A percentile compares a stretch with the other conserved stretches of the same genome.
Evolutionary conservation across 2,329 filamentous ascomycete genomes (phyloP).

Genomic region (Massarina eburnea): DNA sequence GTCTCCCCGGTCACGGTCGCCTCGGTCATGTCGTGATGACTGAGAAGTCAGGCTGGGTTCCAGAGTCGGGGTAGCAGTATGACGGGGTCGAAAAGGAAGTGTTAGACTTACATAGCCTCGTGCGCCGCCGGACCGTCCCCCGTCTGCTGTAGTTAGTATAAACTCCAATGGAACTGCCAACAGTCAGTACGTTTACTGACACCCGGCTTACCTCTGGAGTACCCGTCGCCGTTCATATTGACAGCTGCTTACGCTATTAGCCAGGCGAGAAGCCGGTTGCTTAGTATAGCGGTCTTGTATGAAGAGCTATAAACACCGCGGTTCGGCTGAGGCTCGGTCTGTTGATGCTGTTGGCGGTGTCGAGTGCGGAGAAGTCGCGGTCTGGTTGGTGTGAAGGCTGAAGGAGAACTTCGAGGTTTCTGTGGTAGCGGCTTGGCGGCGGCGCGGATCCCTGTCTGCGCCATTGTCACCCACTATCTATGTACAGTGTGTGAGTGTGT

Average conservation of each 20-base stretch:
- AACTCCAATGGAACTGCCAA: constrained; percentile 27
- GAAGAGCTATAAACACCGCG: no score
- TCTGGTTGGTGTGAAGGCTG: constrained; percentile 12
- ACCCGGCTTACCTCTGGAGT: constrained; percentile 68
- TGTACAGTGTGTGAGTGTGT: no score
- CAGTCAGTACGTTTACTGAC: constrained; percentile 41
- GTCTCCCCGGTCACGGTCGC: constrained; percentile 44
- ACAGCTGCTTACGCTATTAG: constrained; percentile 12
- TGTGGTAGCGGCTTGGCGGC: constrained; percentile 17
- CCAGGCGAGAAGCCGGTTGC: no score
- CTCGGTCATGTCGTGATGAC: constrained; percentile 35
- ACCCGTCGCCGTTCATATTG: constrained; percentile 83
- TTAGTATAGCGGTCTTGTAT: no score
- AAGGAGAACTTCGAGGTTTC: constrained; percentile 16
- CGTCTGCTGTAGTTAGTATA: constrained; percentile 40
- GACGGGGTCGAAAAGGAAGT: not conserved
- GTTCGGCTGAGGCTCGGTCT: constrained; percentile 13
- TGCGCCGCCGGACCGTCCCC: constrained; percentile 39
- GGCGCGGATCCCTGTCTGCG: not conserved
- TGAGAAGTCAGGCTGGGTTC: constrained; percentile 26
- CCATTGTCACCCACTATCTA: not conserved
- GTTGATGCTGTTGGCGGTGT: constrained; percentile 4
- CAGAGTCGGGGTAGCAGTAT: not conserved
- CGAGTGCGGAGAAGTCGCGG: constrained; percentile 9
- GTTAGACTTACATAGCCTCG: constrained; percentile 42